These are phyloP conservation scores for Stachybotrys chartarum DNA, from an alignment of 2,329 filamentous ascomycete species.

Conservation along the genomic window DNA sequence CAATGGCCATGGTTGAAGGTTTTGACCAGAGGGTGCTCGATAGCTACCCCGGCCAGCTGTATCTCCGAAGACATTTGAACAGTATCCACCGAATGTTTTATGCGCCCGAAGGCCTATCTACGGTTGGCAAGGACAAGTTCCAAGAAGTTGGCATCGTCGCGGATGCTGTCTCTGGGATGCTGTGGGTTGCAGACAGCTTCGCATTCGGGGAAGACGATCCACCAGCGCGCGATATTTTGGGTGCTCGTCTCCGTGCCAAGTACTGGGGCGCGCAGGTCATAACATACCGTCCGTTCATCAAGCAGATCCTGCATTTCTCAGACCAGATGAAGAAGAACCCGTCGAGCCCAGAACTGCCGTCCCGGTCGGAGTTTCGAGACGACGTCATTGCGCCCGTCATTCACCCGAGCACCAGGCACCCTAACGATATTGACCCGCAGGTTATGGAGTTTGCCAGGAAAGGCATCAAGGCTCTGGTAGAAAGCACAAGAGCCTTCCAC, in stretches of 20 bases:
- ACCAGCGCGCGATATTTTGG: slow-evolving; percentile 69
- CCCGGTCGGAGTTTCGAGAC: slow-evolving; percentile 25
- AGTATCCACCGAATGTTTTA: slow-evolving; percentile 53
- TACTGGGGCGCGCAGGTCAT: slow-evolving; percentile 92
- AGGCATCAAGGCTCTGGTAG: slow-evolving; percentile 68
- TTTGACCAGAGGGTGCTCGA: slow-evolving; percentile 43
- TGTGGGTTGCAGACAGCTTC: slow-evolving; percentile 43
- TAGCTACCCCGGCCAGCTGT: slow-evolving; percentile 57
- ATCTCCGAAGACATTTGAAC: slow-evolving; percentile 58
- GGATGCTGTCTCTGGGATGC: slow-evolving; percentile 31
- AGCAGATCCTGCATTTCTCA: slow-evolving; percentile 46
- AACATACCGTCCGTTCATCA: slow-evolving; percentile 72
- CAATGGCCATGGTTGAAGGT: slow-evolving; percentile 35
- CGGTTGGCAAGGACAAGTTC: slow-evolving; percentile 28
- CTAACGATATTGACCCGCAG: slow-evolving; percentile 33
- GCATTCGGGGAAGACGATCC: slow-evolving; percentile 59
- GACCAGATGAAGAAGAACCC: slow-evolving; percentile 26
- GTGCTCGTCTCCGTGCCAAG: slow-evolving; percentile 80
- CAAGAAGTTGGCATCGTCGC: slow-evolving; percentile 40
- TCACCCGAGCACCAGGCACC: slow-evolving; percentile 25
- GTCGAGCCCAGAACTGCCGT: slow-evolving; percentile 22
- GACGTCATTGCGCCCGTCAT: slow-evolving; percentile 30
- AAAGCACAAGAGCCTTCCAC: slow-evolving; percentile 79
- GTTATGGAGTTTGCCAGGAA: slow-evolving; percentile 48
- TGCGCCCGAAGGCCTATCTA: slow-evolving; percentile 31